phyloP scores from a whole-genome alignment of 2,329 filamentous ascomycete species.

The Cladophialophora psammophila region DNA sequence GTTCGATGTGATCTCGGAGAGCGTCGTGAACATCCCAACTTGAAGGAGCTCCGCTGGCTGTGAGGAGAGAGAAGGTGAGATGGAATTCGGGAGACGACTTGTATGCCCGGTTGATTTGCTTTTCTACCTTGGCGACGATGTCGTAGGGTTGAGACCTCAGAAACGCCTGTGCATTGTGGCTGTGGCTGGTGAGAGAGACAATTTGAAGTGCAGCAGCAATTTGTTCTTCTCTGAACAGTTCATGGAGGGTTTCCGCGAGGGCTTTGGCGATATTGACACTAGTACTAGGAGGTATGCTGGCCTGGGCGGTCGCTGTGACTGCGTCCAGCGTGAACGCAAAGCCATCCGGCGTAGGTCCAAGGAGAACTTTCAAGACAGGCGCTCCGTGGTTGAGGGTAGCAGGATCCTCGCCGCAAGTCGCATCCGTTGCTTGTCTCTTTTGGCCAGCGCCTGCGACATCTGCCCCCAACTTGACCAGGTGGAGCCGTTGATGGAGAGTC shows the following conservation, averaged over 20 bases:
- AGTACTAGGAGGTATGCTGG: conserved; percentile 19
- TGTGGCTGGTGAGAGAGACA: conserved; percentile 43
- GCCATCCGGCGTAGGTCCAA: conserved; percentile 61
- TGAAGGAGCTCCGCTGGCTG: conserved; percentile 76
- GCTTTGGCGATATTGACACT: conserved; percentile 53
- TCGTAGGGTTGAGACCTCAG: conserved; percentile 53
- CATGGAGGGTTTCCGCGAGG: conserved; percentile 78
- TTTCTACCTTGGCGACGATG: conserved; percentile 65
- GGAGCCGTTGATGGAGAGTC: conserved; percentile 79
- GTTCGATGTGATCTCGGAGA: conserved; percentile 79
- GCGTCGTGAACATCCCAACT: conserved; percentile 91
- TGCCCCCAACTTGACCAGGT: conserved; percentile 58
- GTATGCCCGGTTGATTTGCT: conserved; percentile 80
- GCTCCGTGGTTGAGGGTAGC: conserved; percentile 48
- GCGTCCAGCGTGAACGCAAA: conserved; percentile 36
- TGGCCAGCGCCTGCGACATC: conserved; percentile 10
- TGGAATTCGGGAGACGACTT: conserved; percentile 95
- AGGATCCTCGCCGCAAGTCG: conserved; percentile 36
- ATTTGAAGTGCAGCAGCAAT: conserved; percentile 75
- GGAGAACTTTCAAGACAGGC: conserved; percentile 72
- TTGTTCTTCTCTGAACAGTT: conserved; percentile 86
- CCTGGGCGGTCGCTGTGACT: conserved; percentile 25
- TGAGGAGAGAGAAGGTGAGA: conserved; percentile 93
- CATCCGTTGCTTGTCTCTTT: not conserved
- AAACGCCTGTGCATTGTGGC: conserved; percentile 43